Evolutionary conservation across 2,329 filamentous ascomycete species (phyloP), one percentile per base, ranked within the genome.

Genomic region (Cladorrhinum sp.): DNA sequence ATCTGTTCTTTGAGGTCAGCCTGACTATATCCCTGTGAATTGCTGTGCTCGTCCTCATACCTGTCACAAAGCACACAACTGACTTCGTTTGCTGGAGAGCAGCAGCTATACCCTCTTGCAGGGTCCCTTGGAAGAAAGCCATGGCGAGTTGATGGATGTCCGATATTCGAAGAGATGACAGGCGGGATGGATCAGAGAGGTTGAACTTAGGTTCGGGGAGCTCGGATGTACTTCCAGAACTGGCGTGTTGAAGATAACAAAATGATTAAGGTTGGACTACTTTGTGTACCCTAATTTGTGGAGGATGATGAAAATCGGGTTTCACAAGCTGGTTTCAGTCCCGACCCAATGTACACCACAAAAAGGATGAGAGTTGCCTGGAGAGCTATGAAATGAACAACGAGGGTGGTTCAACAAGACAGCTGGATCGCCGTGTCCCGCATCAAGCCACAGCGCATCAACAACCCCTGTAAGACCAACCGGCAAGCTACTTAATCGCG

Each of bases 1-100:
- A 73, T 96, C 91, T 92, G 69, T 53, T n/a, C 51, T 23, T 4
- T 46, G 16, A 12, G 10, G 60, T 69, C 52, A 67, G 64, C 21
- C 30, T 2, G 20, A 16, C 57, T 14, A 30, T 16, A 28, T 12
- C 36, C 26, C 18, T 16, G 59, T 64, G 33, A 28, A 8, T 36
- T n/a, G 2, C 26, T 28, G 12, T 20, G 12, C 18, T 18, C 12
- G 16, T 16, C 16, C 21, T 66, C 79, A 66, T 74, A 92, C 91
- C 88, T 70, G 86, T 85, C 30, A 96, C 88, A 74, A 97, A 96
- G 76, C 92, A 96, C 28, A 90, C 83, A 0, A 97, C 90, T 18
- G 89, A 81, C 74, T 94, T 96, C 62, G 85, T 79, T 73, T 93
- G 81, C 62, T 85, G 83, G 6, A 97, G 81, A 12, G 93, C 92